Evolutionary conservation across 495 filamentous ascomycete species (phyloP), one percentile per base, ranked within the genome.

Genomic region (Aspergillus sclerotiicarbonarius): DNA sequence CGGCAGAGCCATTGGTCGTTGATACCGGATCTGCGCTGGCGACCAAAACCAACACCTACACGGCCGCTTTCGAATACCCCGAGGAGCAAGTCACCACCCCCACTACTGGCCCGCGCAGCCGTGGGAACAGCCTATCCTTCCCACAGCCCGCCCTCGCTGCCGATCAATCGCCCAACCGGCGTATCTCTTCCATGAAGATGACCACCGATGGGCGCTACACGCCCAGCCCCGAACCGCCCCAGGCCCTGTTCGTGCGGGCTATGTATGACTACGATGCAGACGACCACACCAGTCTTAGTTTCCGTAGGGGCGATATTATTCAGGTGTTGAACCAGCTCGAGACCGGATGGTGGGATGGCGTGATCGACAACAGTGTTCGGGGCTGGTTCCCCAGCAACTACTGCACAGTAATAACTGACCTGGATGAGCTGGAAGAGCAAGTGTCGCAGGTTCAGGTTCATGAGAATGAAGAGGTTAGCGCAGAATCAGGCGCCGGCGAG

Each of bases 371-470:
- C 59, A 91, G 89, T 46, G 86, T 93, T 57, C 86, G 94, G 62
- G 94, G 94, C 54, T 98, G 94, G 94, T 98, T 98, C 75, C 94
- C 94, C 8, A 98, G 94, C 80, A 98, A 98, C 70, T 98, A 98
- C 75, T 98, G 94, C 74, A 82, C 87, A 53, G 82, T 94, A 41
- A 89, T 97, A 65, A 76, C 85, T 20, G 88, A 86, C 64, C 80
- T 84, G 43, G 85, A 89, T 49, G 90, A 95, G 57, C 67, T 78
- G 35, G 71, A 69, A 52, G 66, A 75, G 25, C 67, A 75, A 25
- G 60, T 71, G 57, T 61, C 54, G 31, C 61, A 59, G n/a, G 13
- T 51, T 35, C 69, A 71, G 43, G 62, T 59, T 19, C 75, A 80
- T 53, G 74, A 79, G 21, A 78, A 76, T 16, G 72, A 67, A 21